Conservation (phyloP, 2,329 filamentous ascomycete species). For the Pseudomassariella vexata region DNA sequence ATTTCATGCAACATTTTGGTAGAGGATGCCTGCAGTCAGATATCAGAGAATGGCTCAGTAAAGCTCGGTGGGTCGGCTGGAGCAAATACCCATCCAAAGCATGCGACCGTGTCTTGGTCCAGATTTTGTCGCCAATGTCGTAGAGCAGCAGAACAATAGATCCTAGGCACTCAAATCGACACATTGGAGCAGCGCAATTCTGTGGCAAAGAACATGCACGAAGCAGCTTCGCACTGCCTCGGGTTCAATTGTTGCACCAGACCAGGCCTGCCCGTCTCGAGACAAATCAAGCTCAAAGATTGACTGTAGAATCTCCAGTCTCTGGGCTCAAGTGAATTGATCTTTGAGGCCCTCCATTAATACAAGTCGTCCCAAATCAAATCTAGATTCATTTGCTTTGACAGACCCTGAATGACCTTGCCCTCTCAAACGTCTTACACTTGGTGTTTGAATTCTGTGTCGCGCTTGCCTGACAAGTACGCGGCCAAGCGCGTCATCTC, state of each 20-base stretch:
- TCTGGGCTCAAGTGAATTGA: too few species aligned
- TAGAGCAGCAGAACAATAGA: constrained; percentile 41
- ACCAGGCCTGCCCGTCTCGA: background rate
- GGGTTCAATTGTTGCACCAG: background rate
- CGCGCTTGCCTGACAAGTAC: too few species aligned
- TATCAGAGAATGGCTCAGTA: constrained; percentile 8
- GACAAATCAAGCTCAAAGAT: too few species aligned
- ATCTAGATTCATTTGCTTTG: constrained; percentile 26
- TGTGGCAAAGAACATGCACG: too few species aligned
- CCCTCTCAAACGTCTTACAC: too few species aligned
- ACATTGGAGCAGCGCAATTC: constrained; percentile 31
- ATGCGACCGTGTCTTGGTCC: constrained; percentile 25
- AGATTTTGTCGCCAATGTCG: constrained; percentile 34
- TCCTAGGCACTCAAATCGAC: constrained; percentile 48
- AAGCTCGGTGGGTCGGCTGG: constrained; percentile 2
- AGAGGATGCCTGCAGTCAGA: constrained; percentile 9
- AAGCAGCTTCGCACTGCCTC: too few species aligned
- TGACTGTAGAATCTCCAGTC: too few species aligned
- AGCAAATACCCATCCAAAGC: constrained; percentile 12
- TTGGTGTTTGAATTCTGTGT: too few species aligned
- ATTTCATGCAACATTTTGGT: constrained; percentile 91
- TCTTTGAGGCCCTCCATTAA: too few species aligned
- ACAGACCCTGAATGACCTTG: too few species aligned
- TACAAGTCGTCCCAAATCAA: too few species aligned
- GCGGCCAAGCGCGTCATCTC: too few species aligned